Percentiles rank a stretch among this genome's conserved stretches.
These are phyloP conservation scores for Rhododendron molle DNA, from an alignment of 148 eudicot genomes.

Conservation along the genomic window DNA sequence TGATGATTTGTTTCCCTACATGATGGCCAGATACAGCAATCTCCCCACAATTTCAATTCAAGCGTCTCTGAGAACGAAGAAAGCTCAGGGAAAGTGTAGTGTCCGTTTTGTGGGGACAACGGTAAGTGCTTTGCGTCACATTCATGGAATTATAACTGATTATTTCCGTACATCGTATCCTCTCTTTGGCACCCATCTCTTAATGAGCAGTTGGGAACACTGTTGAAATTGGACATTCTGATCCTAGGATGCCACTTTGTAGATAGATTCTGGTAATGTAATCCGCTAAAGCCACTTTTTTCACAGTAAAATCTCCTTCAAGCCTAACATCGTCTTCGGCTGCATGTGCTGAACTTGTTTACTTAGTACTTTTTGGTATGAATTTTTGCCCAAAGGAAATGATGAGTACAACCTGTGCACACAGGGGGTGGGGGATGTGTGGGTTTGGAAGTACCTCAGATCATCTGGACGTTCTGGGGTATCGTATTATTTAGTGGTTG, in stretches of 20 bases:
- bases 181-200: background rate
- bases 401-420: background rate
- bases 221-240: background rate
- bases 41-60: background rate
- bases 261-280: background rate
- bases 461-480: background rate
- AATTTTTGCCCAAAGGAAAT: background rate
- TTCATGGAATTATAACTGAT: background rate
- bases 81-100: background rate
- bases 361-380: background rate
- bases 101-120: background rate
- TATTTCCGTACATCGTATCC: background rate
- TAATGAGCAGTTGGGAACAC: background rate
- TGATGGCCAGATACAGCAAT: background rate
- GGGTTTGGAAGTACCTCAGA: background rate
- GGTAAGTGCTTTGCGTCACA: background rate
- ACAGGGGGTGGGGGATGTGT: too few species aligned
- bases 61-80: background rate
- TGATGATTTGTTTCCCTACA: background rate
- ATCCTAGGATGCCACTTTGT: background rate
- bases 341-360: background rate
- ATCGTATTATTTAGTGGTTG: background rate
- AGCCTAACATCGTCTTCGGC: background rate
- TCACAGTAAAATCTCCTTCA: background rate
- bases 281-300: background rate